These are phyloP conservation scores for Colletotrichum lindemuthianum DNA, from an alignment of 2,329 filamentous ascomycete species.

Conservation along the genomic window DNA sequence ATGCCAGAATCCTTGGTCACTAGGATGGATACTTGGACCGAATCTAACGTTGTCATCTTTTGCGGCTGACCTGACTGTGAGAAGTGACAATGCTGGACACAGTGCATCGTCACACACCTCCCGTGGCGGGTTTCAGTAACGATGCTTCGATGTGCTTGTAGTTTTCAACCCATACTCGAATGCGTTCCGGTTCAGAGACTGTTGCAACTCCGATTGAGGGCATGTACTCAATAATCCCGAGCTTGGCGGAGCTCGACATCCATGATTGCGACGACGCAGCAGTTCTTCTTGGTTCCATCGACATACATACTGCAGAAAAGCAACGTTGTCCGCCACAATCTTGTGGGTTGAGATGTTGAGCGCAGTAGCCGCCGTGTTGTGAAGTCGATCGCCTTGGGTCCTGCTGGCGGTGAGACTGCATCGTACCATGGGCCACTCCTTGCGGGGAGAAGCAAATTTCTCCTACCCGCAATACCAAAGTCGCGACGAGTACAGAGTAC, in stretches of 20 bases:
- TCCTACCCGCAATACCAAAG: neutral
- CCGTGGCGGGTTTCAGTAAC: too few relatives aligned
- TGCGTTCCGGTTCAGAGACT: too few relatives aligned
- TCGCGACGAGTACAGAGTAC: neutral
- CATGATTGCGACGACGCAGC: neutral
- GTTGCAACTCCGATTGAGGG: too few relatives aligned
- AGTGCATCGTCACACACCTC: too few relatives aligned
- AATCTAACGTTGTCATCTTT: too few relatives aligned
- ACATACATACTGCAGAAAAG: slow-evolving; percentile 8
- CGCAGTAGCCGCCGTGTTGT: slow-evolving; percentile 4
- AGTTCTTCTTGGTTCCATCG: neutral
- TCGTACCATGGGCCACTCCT: slow-evolving; percentile 7
- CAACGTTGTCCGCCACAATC: neutral
- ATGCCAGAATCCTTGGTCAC: too few relatives aligned
- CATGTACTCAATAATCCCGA: neutral
- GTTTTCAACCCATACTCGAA: too few relatives aligned
- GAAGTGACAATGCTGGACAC: too few relatives aligned
- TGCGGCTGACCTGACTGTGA: too few relatives aligned
- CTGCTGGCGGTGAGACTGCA: slow-evolving; percentile 7
- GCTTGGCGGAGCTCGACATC: neutral
- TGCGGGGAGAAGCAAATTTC: slow-evolving; percentile 17
- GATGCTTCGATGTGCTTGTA: too few relatives aligned
- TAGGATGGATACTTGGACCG: too few relatives aligned
- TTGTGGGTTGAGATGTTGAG: neutral
- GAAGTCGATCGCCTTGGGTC: neutral